phyloP scores from a whole-genome alignment of 176 grass and related monocot genomes.

The Urochloa ruziziensis region DNA sequence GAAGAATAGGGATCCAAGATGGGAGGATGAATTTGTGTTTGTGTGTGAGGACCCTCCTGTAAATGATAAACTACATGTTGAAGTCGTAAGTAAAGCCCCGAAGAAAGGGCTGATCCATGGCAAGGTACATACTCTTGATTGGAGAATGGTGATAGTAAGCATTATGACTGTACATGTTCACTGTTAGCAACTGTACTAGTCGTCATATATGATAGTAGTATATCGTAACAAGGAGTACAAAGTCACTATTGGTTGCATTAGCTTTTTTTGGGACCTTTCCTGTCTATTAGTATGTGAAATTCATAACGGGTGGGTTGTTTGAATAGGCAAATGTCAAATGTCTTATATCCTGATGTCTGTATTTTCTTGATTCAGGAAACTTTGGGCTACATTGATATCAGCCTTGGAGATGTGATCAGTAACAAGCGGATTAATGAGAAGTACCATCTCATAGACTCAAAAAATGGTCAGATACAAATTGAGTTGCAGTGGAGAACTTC shows the following conservation, averaged over 20 bases:
- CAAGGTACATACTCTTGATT: conserved; percentile 59
- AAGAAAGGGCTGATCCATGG: conserved; percentile 74
- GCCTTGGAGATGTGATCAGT: conserved; percentile 64
- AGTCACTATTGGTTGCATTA: background rate
- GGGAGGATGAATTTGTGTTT: conserved; percentile 82
- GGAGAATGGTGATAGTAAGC: background rate
- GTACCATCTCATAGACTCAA: conserved; percentile 85
- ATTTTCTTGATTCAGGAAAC: conserved; percentile 59
- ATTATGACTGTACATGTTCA: background rate
- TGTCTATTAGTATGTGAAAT: background rate
- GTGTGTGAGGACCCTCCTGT: conserved; percentile 80
- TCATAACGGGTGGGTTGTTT: background rate
- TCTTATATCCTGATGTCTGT: conserved; percentile 4
- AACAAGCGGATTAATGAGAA: conserved; percentile 87
- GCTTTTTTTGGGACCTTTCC: background rate
- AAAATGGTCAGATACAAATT: conserved; percentile 86
- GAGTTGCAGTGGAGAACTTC: conserved; percentile 90
- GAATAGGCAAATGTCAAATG: background rate
- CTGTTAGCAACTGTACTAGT: background rate
- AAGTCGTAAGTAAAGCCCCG: conserved; percentile 73
- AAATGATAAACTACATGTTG: conserved; percentile 82
- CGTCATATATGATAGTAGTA: background rate
- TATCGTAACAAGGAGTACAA: background rate
- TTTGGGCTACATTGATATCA: conserved; percentile 76
- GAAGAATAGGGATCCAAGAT: conserved; percentile 93